Base-by-base conservation (phyloP, 2,329 filamentous ascomycete species). In the Colletotrichum eleusines region DNA sequence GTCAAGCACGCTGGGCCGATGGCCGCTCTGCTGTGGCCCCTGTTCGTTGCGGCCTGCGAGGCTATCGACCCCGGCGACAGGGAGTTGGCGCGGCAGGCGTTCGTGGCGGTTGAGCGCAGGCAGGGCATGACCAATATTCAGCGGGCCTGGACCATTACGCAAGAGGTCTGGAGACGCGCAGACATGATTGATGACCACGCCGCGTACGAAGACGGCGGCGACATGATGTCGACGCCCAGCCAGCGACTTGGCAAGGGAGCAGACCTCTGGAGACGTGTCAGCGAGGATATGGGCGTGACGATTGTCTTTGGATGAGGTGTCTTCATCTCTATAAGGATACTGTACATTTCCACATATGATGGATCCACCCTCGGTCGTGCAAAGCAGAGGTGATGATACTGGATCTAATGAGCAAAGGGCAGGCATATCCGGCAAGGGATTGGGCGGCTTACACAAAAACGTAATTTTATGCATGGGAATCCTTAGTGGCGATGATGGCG, bases 121-220 rank as follows among this genome's bases (percentile, higher is more conserved):
- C 90, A 91, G 76, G 89, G 89, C 26, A 91, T 91, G 89, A 85
- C 84, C 23, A 92, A 91, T 74, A 91, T 91, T 68, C 84, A 84
- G 72, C 83, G 88, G 71, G 86, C 88, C 4, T 90, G 88, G 87
- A 83, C 83, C 16, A 87, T 91, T 44, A 85, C 90, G 4, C 83
- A 87, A 73, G 89, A 90, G 76, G 86, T 91, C 12, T 91, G 89
- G 88, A 82, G 82, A 66, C 81, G 88, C 66, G 84, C 83, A 0
- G 87, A 90, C 68, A 71, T 76, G 55, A 74, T 78, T 50, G 76
- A 77, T 12, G 72, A 76, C 5, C 61, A 66, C 59, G 73, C 73
- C 38, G 73, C 73, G 57, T 31, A 63, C 53, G 63, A 48, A 44
- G 63, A 63, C 18, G 42, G 63, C 26, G 46, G 53, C 20, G 38